Conservation (phyloP, 1,139 yeast genomes). For the Hemisphaericaspora xylanilytica region DNA sequence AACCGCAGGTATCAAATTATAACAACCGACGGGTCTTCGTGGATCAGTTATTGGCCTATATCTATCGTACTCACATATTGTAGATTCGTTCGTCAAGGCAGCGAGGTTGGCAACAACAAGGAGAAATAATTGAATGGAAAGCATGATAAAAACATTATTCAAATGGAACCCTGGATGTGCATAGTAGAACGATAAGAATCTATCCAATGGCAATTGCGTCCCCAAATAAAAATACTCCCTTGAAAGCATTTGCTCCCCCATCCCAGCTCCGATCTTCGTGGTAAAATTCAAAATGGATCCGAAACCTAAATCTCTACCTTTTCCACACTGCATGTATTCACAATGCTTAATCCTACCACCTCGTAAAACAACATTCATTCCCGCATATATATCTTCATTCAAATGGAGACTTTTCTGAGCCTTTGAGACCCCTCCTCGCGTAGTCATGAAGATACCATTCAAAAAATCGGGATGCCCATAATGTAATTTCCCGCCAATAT, state of each 20-base stretch:
- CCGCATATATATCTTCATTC: constrained; percentile 58
- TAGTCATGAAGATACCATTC: constrained; percentile 49
- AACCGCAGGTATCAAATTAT: constrained; percentile 48
- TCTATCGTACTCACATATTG: constrained; percentile 46
- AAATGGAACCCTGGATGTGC: constrained; percentile 59
- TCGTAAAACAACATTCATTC: constrained; percentile 50
- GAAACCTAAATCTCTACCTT: constrained; percentile 56
- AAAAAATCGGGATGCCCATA: constrained; percentile 59
- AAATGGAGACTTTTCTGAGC: constrained; percentile 55
- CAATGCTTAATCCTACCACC: constrained; percentile 58
- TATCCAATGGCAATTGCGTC: constrained; percentile 47
- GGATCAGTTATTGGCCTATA: constrained; percentile 49
- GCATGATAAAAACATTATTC: constrained; percentile 49
- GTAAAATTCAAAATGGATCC: constrained; percentile 54
- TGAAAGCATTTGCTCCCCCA: constrained; percentile 57
- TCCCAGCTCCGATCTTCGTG: constrained; percentile 57
- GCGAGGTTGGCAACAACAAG: constrained; percentile 48
- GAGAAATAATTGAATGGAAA: constrained; percentile 47
- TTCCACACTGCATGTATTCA: constrained; percentile 57
- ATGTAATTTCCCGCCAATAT: constrained; percentile 54
- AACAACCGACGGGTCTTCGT: constrained; percentile 44
- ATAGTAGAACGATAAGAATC: constrained; percentile 52
- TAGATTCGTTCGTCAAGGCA: constrained; percentile 43
- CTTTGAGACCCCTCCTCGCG: constrained; percentile 56
- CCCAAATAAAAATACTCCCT: constrained; percentile 53